Conservation (phyloP, 2,329 filamentous ascomycete species). For the Fusarium graminum region DNA sequence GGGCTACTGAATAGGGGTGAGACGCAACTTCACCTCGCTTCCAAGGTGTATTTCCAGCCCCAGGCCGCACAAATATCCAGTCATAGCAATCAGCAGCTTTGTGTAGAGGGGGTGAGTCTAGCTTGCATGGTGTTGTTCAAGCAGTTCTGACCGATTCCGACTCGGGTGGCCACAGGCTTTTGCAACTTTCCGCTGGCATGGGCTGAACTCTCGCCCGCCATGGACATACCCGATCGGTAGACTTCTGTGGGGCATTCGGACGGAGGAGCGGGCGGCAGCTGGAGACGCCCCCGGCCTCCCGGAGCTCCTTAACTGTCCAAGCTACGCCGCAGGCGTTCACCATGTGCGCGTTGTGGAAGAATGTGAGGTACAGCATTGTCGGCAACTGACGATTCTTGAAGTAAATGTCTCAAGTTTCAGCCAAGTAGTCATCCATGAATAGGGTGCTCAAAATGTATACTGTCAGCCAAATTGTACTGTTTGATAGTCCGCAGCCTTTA, state of each 20-base stretch:
- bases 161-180: constrained; percentile 40
- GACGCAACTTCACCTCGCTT: neutral
- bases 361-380: constrained; percentile 9
- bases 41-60: constrained; percentile 34
- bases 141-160: constrained; percentile 31
- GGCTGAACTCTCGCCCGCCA: constrained; percentile 50
- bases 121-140: constrained; percentile 26
- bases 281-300: constrained; percentile 42
- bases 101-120: constrained; percentile 28
- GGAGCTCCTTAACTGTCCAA: constrained; percentile 41
- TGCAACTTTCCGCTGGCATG: constrained; percentile 35
- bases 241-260: constrained; percentile 45
- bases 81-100: constrained; percentile 11
- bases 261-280: constrained; percentile 48
- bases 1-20: constrained; percentile 18
- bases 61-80: constrained; percentile 13
- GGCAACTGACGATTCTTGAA: constrained; percentile 40
- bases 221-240: constrained; percentile 49
- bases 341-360: constrained; percentile 5
- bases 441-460: too few relatives aligned
- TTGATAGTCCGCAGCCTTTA: neutral
- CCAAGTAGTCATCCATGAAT: neutral
- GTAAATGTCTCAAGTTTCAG: constrained; percentile 43
- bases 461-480: neutral
- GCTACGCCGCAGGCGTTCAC: constrained; percentile 40